A percentile compares a stretch with the other conserved stretches of the same genome.
Evolutionary conservation across 352 stramenopile genomes (phyloP).

Genomic region (Globisporangium spiculum): DNA sequence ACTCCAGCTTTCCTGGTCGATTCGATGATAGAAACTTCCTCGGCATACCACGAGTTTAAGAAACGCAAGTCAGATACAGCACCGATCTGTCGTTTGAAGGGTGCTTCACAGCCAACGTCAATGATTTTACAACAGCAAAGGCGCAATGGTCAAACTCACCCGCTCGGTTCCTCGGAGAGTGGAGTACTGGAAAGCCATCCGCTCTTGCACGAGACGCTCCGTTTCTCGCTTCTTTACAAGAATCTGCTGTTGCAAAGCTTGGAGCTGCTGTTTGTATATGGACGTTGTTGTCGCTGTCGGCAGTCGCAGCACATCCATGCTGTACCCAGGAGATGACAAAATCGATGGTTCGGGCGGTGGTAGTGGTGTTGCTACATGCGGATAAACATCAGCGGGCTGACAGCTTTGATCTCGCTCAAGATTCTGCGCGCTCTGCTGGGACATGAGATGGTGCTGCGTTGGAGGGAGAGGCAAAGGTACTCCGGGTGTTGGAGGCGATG

Average conservation of each 20-base stretch:
- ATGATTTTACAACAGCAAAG: neutral
- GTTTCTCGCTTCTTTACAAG: constrained; percentile 63
- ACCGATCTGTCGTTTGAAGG: neutral
- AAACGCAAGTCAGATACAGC: constrained; percentile 4
- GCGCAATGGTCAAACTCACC: constrained; percentile 22
- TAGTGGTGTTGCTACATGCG: neutral
- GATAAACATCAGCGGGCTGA: neutral
- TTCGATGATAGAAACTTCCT: constrained; percentile 47
- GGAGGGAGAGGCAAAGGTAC: neutral
- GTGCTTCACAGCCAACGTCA: neutral
- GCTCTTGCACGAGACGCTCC: constrained; percentile 53
- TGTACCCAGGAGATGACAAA: constrained; percentile 22
- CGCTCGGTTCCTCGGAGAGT: constrained; percentile 51
- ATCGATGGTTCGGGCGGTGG: constrained; percentile 7
- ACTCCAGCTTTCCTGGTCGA: constrained; percentile 39
- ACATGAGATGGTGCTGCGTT: neutral
- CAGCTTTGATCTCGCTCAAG: neutral
- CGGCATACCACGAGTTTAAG: neutral
- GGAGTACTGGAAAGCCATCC: constrained; percentile 58
- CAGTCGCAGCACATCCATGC: constrained; percentile 32
- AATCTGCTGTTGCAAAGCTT: constrained; percentile 61
- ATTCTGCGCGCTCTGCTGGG: neutral
- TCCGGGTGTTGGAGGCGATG: neutral
- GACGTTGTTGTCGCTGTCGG: constrained; percentile 37
- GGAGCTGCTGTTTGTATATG: constrained; percentile 69